Base-by-base conservation (phyloP, 345 rosid genomes). In the Dipteronia sinensis region DNA sequence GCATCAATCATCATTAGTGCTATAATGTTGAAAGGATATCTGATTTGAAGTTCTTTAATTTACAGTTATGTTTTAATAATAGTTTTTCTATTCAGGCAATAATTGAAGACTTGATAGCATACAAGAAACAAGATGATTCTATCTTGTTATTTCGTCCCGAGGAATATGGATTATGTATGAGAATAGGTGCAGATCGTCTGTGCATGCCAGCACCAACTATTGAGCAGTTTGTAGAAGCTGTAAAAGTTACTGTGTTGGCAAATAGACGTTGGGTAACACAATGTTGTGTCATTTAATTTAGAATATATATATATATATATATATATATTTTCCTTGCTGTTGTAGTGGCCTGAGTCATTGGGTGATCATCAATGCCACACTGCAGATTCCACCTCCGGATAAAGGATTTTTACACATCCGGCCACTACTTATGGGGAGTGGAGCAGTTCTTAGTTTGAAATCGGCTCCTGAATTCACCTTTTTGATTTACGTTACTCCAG, bases 201-300 rank as follows among this genome's bases (percentile, higher is more conserved):
- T 85, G 85, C 66, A 85, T 82, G 87, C 82, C 80, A 65, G 77
- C 78, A 27, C 87, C 83, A 51, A 73, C 81, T 9, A 16, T 82
- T 42, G 76, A 82, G 7, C 81, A 82, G 72, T 84, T 84, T 79
- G 69, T 79, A 76, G 77, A 82, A 70, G 85, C 85, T 47, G 85
- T 79, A 19, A 85, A 80, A 77, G 38, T 22, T 58, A 77, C 82
- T 27, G 82, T 73, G 9, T 72, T 44, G 58, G 82, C 79, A 38
- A 85, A 85, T 72, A 69, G 76, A 67, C 53, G 69, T 19, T 80
- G 88, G 88, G 88, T 80, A 82, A 80, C 70, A 6, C 49, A 49
- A 34, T 38, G 0, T 66, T 59, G 31, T 65, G 34, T 38, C 76
- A 42, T 42, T 62, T 78, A 29, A 74, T 72, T 31, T 47, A 15